Base-by-base conservation (phyloP, 2,329 filamentous ascomycete genomes). In the Colletotrichum lentis region DNA sequence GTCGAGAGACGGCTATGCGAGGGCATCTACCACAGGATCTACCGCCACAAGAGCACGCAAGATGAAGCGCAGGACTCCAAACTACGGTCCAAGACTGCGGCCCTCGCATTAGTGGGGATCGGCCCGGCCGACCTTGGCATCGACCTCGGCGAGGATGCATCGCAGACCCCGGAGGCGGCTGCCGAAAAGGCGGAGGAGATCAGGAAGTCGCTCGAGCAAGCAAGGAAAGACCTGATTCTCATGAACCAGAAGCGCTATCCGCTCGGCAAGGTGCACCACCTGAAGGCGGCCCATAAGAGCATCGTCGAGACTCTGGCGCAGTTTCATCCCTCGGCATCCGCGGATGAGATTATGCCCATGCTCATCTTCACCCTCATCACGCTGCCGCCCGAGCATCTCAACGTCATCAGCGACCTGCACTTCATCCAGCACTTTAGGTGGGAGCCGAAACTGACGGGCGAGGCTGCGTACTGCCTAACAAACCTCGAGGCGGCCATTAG, bases 11-110 rank as follows among this genome's bases (percentile, higher is more conserved):
- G 91, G 70, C 86, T 94, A 12, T 96, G 93, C 75, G 93, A 97
- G 76, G 89, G 90, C 61, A 90, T 95, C 53, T 98, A 98, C 75
- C 86, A 90, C 66, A 90, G 91, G 71, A 93, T 99, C 76, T 99
- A 95, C 86, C 89, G 94, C 54, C 96, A 99, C 77, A 88, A 91
- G 68, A 96, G 86, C 76, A 97, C 95, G 0, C 90, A 98, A 74
- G 96, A 99, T 76, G 95, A 97, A 78, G 94, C 96, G 14, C 88
- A 95, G 74, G 96, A 99, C 76, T 94, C 97, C 74, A 97, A 97
- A 76, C 83, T 99, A 58, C 88, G 96, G 37, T 99, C 96, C 11
- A 96, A 97, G 74, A 97, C 94, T 1, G 95, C 95, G 22, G 94
- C 96, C 1, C 81, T 99, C 52, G 87, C 91, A 3, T 83, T 99